Evolutionary conservation across 495 filamentous ascomycete genomes (phyloP), one percentile per base, ranked within the genome.

Genomic region (Tuber brumale): DNA sequence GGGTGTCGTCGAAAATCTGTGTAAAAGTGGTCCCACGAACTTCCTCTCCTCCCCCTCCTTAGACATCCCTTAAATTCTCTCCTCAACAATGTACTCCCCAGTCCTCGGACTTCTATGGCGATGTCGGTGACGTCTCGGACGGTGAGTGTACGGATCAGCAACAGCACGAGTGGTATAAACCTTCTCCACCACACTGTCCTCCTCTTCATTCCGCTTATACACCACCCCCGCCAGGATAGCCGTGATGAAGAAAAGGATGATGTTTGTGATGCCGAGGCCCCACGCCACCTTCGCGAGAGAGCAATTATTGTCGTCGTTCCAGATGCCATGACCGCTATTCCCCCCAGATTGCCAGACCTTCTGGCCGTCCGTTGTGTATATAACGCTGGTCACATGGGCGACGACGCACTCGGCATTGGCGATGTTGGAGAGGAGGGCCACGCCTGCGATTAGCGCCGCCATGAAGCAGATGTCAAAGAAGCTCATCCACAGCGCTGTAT

Each of bases 401-500:
- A 72, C 46, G 27, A 41, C 51, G 45, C 81, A 82, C 46, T 77
- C 42, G 61, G 35, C 44, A 39, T 72, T 83, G 76, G 71, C 79
- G 41, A 83, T 75, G 42, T 78, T 70, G 14, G 76, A 72, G 10
- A 80, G 69, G 8, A 78, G 75, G 45, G 72, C 70, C 4, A 81
- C 81, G 9, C 79, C 81, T 16, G 77, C 82, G 69, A 83, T 81
- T 41, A 83, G 74, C 0, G 72, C 78, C 8, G 69, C 77, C 70
- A 81, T 70, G 12, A 75, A 46, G 44, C 72, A 7, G 27, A 83
- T 23, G 48, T 83, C 82, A 27, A 70, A 72, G 61, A 80, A 45
- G 0, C 70, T 69, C 72, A 83, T 83, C 82, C 81, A 83, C 39
- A 80, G 70, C 7, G 82, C 81, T 23, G 81, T 83, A n/a, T 83